phyloP scores from a whole-genome alignment of 1,139 yeast species.

The Zygosaccharomyces pseudobailii region DNA sequence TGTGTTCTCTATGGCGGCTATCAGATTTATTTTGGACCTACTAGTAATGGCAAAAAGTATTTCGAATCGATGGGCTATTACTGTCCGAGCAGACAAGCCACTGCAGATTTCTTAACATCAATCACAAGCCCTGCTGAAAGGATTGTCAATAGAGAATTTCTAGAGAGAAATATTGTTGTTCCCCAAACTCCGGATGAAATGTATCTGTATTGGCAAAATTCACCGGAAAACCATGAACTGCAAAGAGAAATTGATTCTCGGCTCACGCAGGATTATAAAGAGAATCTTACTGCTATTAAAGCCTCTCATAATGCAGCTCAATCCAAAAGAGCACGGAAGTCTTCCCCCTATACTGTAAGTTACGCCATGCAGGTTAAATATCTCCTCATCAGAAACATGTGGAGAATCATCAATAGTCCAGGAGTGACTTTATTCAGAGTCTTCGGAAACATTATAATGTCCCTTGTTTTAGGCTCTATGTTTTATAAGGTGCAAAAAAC shows the following conservation, averaged over 20 bases:
- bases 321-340: constrained; percentile 43
- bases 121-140: constrained; percentile 58
- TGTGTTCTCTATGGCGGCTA: constrained; percentile 42
- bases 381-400: constrained; percentile 50
- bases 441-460: constrained; percentile 54
- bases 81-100: constrained; percentile 47
- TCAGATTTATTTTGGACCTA: constrained; percentile 43
- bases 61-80: constrained; percentile 51
- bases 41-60: constrained; percentile 38
- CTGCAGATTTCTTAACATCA: constrained; percentile 50
- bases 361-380: constrained; percentile 49
- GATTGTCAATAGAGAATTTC: constrained; percentile 26
- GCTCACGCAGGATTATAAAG: constrained; percentile 12
- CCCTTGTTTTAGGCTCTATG: constrained; percentile 58
- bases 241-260: constrained; percentile 39
- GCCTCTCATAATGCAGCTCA: constrained; percentile 50
- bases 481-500: constrained; percentile 49
- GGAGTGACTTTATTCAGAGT: constrained; percentile 53
- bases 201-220: constrained; percentile 55
- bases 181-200: constrained; percentile 69
- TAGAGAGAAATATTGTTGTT: constrained; percentile 45
- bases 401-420: constrained; percentile 57
- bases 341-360: constrained; percentile 57
- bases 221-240: constrained; percentile 45
- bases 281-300: constrained; percentile 31